Percentiles rank a stretch among this genome's conserved stretches.
Evolutionary conservation across 1,284 basidiomycete species (phyloP).

Genomic region (Meripilus lineatus): DNA sequence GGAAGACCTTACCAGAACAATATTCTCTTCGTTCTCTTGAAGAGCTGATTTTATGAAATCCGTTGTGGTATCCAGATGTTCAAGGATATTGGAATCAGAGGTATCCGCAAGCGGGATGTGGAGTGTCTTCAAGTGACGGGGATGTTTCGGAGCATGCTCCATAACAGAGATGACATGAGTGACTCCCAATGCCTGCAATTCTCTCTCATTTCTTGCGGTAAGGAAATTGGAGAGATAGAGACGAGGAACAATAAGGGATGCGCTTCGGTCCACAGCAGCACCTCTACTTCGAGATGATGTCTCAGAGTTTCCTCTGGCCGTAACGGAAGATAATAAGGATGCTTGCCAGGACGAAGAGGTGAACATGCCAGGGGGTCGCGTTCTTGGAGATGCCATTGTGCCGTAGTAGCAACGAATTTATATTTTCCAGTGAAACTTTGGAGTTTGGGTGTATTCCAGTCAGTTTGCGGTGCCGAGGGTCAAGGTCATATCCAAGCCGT

Average conservation of each 20-base stretch:
- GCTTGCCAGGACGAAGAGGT: too few relatives aligned
- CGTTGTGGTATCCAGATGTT: conserved; percentile 32
- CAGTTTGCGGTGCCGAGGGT: too few relatives aligned
- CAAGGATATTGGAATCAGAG: conserved; percentile 25
- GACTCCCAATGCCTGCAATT: conserved; percentile 36
- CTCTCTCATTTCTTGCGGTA: conserved; percentile 44
- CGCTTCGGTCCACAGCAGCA: conserved; percentile 11
- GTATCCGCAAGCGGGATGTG: conserved; percentile 31
- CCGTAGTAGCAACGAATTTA: too few relatives aligned
- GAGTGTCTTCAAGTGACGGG: conserved; percentile 24
- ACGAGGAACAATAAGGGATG: conserved; percentile 51
- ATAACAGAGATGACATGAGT: conserved; percentile 37
- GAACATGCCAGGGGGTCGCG: too few relatives aligned
- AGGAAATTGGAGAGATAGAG: conserved; percentile 62
- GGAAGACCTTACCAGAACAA: conserved; percentile 49
- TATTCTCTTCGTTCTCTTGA: conserved; percentile 36
- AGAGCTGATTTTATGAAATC: conserved; percentile 37
- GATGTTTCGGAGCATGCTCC: conserved; percentile 37
- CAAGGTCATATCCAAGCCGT: too few relatives aligned
- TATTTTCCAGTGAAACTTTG: too few relatives aligned
- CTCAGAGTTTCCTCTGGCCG: too few relatives aligned
- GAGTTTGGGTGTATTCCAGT: too few relatives aligned
- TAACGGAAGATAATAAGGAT: too few relatives aligned
- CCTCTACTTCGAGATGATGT: too few relatives aligned
- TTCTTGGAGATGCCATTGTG: too few relatives aligned